Conservation (phyloP, 352 stramenopile genomes). For the Pythium brachiatum region DNA sequence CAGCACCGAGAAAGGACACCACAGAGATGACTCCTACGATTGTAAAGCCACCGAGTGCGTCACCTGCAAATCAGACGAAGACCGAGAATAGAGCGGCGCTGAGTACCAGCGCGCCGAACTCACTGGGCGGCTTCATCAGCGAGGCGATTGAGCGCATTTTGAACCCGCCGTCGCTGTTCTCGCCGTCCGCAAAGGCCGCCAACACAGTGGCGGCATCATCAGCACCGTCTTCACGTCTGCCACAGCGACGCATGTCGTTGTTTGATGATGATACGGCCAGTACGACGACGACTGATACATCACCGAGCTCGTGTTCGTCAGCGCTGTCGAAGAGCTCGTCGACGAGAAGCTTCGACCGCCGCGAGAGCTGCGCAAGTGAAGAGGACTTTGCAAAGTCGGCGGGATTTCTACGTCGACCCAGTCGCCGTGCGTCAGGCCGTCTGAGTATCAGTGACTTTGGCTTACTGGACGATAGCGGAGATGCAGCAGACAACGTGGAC, state of each 20-base stretch:
- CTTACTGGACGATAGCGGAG: conserved; percentile 40
- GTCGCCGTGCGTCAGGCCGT: conserved; percentile 53
- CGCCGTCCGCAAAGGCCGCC: background rate
- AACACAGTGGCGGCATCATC: background rate
- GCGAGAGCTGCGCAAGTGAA: conserved; percentile 53
- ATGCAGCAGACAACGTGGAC: conserved; percentile 19
- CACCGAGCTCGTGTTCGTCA: conserved; percentile 29
- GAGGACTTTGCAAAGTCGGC: conserved; percentile 63
- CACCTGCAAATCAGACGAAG: conserved; percentile 7
- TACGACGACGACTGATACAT: conserved; percentile 17
- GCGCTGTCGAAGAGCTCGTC: conserved; percentile 31
- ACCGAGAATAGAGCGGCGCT: background rate
- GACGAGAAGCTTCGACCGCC: conserved; percentile 40
- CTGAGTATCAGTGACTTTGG: conserved; percentile 80
- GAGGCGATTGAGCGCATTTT: conserved; percentile 50
- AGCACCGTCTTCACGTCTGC: conserved; percentile 9
- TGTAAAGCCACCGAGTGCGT: background rate
- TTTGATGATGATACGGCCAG: conserved; percentile 25
- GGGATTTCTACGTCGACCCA: conserved; percentile 54
- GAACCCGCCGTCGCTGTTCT: conserved; percentile 22
- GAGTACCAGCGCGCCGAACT: background rate
- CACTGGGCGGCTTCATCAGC: conserved; percentile 29
- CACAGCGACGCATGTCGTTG: conserved; percentile 12
- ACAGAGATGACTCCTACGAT: background rate
- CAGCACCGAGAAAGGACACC: conserved; percentile 9